Percentiles rank a stretch among this genome's conserved stretches.
Conservation (phyloP, 495 filamentous ascomycete species). For the Annulohypoxylon stygium region DNA sequence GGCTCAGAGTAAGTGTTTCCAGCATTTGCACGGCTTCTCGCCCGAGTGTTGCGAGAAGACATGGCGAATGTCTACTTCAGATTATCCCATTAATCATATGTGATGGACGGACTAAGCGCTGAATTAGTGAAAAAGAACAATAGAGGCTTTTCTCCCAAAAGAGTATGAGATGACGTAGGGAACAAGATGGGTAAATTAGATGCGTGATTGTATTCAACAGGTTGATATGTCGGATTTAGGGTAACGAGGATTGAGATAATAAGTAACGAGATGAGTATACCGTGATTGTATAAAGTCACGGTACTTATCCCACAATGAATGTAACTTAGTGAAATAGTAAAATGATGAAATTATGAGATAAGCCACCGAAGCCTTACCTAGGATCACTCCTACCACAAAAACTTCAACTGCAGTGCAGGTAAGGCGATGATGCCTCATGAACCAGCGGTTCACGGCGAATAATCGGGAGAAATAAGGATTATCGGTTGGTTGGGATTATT, state of each 20-base stretch:
- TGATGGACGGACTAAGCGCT: background rate
- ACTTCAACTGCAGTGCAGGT: conserved; percentile 21
- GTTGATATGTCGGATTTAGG: background rate
- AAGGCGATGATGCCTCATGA: conserved; percentile 22
- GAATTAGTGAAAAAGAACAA: conserved; percentile 7
- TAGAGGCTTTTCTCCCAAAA: background rate
- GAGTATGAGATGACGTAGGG: background rate
- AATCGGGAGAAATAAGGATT: background rate
- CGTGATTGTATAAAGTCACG: too few relatives aligned
- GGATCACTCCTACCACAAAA: conserved; percentile 24
- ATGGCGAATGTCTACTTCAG: conserved; percentile 32
- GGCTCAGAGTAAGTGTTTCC: conserved; percentile 29
- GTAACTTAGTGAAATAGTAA: background rate
- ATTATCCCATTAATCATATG: background rate
- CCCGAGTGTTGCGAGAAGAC: conserved; percentile 50
- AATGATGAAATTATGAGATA: background rate
- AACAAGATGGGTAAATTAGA: background rate
- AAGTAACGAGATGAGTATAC: background rate
- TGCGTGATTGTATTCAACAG: background rate
- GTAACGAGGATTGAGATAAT: too few relatives aligned
- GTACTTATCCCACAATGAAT: background rate
- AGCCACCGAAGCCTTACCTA: conserved; percentile 13
- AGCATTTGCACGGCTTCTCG: conserved; percentile 38
- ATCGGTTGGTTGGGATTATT: conserved; percentile 7
- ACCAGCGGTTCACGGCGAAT: conserved; percentile 4